phyloP scores from a whole-genome alignment of 2,329 filamentous ascomycete genomes.

The Fusarium dimerum region DNA sequence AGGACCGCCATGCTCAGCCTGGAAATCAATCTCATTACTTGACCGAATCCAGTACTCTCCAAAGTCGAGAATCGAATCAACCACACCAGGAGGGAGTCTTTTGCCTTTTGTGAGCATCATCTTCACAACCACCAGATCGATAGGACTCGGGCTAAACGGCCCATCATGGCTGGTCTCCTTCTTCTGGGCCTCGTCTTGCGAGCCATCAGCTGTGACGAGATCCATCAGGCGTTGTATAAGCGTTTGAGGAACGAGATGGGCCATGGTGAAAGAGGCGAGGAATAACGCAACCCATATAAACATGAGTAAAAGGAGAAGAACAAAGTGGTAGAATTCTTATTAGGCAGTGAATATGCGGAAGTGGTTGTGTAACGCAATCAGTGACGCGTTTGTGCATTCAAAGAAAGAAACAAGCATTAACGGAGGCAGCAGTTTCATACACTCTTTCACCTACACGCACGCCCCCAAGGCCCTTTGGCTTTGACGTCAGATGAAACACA shows the following conservation, averaged over 20 bases:
- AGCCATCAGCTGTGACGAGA: not conserved
- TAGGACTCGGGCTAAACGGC: slow-evolving; percentile 38
- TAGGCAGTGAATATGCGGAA: not conserved
- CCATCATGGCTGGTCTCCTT: slow-evolving; percentile 1
- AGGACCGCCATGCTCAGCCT: slow-evolving; percentile 18
- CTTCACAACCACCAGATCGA: slow-evolving; percentile 53
- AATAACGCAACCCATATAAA: slow-evolving; percentile 15
- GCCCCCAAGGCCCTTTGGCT: not conserved
- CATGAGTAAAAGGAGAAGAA: slow-evolving; percentile 10
- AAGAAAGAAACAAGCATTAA: slow-evolving; percentile 2
- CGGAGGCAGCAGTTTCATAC: slow-evolving; percentile 16
- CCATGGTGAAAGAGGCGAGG: slow-evolving; percentile 27
- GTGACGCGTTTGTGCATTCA: slow-evolving; percentile 16
- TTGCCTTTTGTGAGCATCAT: slow-evolving; percentile 45
- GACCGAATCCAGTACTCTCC: slow-evolving; percentile 65
- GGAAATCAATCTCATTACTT: slow-evolving; percentile 34
- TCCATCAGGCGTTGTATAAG: slow-evolving; percentile 21
- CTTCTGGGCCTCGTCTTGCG: not conserved
- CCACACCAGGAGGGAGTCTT: slow-evolving; percentile 54
- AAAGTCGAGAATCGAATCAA: slow-evolving; percentile 57
- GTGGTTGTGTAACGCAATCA: not conserved
- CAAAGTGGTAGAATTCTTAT: not conserved
- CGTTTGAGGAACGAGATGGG: slow-evolving; percentile 26
- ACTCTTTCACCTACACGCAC: not conserved
- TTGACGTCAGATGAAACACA: slow-evolving; percentile 16